These are phyloP conservation scores for Lyophyllum semitale DNA, from an alignment of 768 basidiomycete species.

Conservation along the genomic window DNA sequence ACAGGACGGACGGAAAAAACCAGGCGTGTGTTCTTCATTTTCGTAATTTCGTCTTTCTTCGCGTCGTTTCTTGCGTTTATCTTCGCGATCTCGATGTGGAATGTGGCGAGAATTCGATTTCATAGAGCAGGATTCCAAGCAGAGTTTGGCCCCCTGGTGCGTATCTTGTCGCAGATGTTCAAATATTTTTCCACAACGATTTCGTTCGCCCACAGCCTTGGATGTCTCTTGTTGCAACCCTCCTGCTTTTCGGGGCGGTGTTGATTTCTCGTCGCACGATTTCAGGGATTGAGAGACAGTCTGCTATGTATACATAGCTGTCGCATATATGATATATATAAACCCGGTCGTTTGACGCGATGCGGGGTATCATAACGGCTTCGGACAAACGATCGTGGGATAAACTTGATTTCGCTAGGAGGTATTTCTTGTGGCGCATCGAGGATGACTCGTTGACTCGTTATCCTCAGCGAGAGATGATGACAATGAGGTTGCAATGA, in stretches of 20 bases:
- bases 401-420: not conserved
- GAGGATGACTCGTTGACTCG: not conserved
- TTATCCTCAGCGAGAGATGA: too few relatives aligned
- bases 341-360: not conserved
- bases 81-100: constrained; percentile 40
- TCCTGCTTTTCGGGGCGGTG: constrained; percentile 27
- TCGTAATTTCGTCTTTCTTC: constrained; percentile 28
- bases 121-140: constrained; percentile 33
- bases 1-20: constrained; percentile 20
- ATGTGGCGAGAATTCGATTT: constrained; percentile 32
- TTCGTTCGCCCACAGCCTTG: constrained; percentile 26
- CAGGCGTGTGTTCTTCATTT: constrained; percentile 27
- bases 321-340: not conserved
- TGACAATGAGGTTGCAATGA: too few relatives aligned
- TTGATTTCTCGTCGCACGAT: constrained; percentile 11
- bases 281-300: not conserved
- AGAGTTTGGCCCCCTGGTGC: constrained; percentile 36
- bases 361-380: not conserved
- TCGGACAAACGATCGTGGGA: not conserved
- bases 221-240: constrained; percentile 34
- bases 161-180: constrained; percentile 11
- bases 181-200: not conserved
- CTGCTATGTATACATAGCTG: not conserved
- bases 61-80: constrained; percentile 33
- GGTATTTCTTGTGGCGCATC: too few relatives aligned